Percentiles rank a stretch among this genome's conserved stretches.
Conservation (phyloP, 75 land plant species). For the Azolla pinnata region DNA sequence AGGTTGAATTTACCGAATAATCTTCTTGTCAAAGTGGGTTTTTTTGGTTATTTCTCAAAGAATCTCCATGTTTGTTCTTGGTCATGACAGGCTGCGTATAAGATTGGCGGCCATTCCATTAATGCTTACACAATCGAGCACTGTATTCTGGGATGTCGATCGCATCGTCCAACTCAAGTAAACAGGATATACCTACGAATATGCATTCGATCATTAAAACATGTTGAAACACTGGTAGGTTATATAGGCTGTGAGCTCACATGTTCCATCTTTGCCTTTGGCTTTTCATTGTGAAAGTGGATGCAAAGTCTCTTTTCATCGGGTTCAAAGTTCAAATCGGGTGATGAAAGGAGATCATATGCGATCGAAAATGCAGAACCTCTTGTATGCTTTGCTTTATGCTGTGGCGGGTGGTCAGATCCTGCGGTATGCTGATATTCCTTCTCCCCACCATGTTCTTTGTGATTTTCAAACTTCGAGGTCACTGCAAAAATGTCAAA, state of each 20-base stretch:
- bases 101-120: constrained; percentile 19
- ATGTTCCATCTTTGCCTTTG: too few species aligned
- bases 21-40: background rate
- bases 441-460: too few species aligned
- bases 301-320: constrained; percentile 13
- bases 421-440: constrained; percentile 31
- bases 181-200: too few species aligned
- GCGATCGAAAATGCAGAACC: constrained; percentile 25
- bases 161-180: constrained; percentile 28
- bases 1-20: too few species aligned
- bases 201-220: too few species aligned
- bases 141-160: constrained; percentile 27
- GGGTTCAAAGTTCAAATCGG: constrained; percentile 15
- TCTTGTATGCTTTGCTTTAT: constrained; percentile 29
- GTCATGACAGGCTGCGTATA: constrained; percentile 22
- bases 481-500: too few species aligned
- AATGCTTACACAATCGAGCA: constrained; percentile 26
- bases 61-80: constrained; percentile 3
- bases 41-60: background rate
- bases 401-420: constrained; percentile 35
- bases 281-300: too few species aligned
- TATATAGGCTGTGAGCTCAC: too few species aligned
- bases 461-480: too few species aligned
- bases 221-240: too few species aligned
- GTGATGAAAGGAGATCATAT: constrained; percentile 29